Conservation (phyloP, 1,139 yeast species). For the Yamadazyma pseudoaaseri region DNA sequence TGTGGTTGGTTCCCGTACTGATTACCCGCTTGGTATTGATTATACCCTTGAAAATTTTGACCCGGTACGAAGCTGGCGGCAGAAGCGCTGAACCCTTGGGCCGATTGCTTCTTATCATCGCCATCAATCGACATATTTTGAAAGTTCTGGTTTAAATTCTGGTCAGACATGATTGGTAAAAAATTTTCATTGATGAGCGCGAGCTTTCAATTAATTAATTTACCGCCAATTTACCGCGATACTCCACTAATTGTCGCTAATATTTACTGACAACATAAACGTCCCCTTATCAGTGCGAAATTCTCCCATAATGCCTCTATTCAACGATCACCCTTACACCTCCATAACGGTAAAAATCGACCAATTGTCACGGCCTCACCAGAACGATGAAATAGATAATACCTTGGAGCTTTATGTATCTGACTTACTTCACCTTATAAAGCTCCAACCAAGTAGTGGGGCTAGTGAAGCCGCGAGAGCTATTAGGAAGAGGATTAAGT, state of each 20-base stretch:
- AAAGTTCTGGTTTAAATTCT: conserved; percentile 54
- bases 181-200: conserved; percentile 10
- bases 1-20: conserved; percentile 4
- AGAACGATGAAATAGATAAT: conserved; percentile 35
- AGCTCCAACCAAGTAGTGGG: conserved; percentile 41
- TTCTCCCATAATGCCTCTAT: conserved; percentile 38
- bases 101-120: conserved; percentile 17
- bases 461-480: conserved; percentile 89
- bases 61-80: conserved; percentile 19
- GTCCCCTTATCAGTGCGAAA: background rate
- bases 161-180: conserved; percentile 43
- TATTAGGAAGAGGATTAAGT: conserved; percentile 80
- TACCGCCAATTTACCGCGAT: background rate
- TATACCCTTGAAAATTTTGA: conserved; percentile 10
- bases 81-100: conserved; percentile 12
- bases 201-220: background rate
- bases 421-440: conserved; percentile 39
- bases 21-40: conserved; percentile 5
- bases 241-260: background rate
- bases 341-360: conserved; percentile 46
- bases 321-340: conserved; percentile 40
- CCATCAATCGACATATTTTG: conserved; percentile 44
- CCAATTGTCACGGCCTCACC: conserved; percentile 36
- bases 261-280: background rate
- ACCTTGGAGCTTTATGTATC: conserved; percentile 35